A percentile compares a stretch with the other conserved stretches of the same genome.
Conservation (phyloP, 164 flowering plant species). For the Stephania yunnanensis region DNA sequence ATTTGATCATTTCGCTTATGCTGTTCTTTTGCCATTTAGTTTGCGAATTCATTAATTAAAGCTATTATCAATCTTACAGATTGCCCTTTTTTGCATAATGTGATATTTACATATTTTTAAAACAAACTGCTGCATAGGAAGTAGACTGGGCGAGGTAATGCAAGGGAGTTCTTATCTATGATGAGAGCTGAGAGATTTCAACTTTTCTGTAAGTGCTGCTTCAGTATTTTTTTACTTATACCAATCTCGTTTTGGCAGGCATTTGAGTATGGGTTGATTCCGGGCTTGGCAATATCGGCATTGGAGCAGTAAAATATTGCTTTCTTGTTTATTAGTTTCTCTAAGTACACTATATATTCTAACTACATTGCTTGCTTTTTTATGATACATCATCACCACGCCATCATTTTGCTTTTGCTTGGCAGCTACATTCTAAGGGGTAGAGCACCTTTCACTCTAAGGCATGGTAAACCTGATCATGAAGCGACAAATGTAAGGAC, state of each 20-base stretch:
- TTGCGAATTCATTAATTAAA: not conserved
- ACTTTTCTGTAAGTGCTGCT: not conserved
- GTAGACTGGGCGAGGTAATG: not conserved
- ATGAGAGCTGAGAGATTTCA: not conserved
- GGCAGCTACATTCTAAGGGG: constrained; percentile 78
- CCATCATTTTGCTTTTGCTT: constrained; percentile 10
- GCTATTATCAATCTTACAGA: not conserved
- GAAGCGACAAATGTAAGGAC: constrained; percentile 73
- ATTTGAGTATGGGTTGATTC: constrained; percentile 79
- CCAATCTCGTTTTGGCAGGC: constrained; percentile 46
- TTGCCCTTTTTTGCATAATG: not conserved
- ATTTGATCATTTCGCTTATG: not conserved
- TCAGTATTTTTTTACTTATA: not conserved
- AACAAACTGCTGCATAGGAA: not conserved
- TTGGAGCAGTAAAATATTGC: constrained; percentile 69
- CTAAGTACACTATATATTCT: not conserved
- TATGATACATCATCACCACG: not conserved
- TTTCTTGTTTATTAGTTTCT: not conserved
- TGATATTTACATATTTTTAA: not conserved
- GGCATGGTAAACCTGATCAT: constrained; percentile 97
- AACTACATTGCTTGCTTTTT: not conserved
- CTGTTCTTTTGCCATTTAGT: not conserved
- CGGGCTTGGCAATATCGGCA: constrained; percentile 79
- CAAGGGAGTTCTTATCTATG: not conserved
- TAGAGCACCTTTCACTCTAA: constrained; percentile 63